A percentile compares a stretch with the other conserved stretches of the same genome.
These are phyloP conservation scores for Hypoxylon rickii DNA, from an alignment of 495 filamentous ascomycete species.

Conservation along the genomic window DNA sequence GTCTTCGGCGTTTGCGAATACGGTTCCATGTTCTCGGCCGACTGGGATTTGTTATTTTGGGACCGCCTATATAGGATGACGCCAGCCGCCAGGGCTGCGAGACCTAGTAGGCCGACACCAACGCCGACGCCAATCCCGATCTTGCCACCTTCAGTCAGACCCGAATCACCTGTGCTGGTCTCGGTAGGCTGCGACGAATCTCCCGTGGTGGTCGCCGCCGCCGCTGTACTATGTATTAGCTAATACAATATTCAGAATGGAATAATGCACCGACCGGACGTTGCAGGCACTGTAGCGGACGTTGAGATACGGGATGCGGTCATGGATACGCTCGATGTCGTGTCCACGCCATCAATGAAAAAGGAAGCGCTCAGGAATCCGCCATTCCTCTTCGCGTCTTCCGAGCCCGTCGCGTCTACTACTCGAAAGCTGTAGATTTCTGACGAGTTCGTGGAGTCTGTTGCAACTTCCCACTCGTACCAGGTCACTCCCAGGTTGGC, in stretches of 20 bases:
- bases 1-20: slow-evolving; percentile 6
- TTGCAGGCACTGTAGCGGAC: slow-evolving; percentile 12
- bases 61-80: slow-evolving; percentile 23
- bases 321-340: neutral
- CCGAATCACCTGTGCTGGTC: neutral
- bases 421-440: slow-evolving; percentile 33
- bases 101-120: slow-evolving; percentile 14
- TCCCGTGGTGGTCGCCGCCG: neutral
- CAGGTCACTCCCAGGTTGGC: slow-evolving; percentile 26
- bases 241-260: slow-evolving; percentile 1
- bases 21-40: slow-evolving; percentile 8
- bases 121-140: slow-evolving; percentile 28
- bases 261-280: neutral
- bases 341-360: slow-evolving; percentile 18
- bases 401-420: slow-evolving; percentile 24
- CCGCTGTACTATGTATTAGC: slow-evolving; percentile 4
- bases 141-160: slow-evolving; percentile 18
- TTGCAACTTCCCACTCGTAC: slow-evolving; percentile 29
- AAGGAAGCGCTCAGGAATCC: slow-evolving; percentile 34
- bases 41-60: slow-evolving; percentile 10
- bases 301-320: slow-evolving; percentile 9
- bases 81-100: slow-evolving; percentile 15
- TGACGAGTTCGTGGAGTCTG: slow-evolving; percentile 29
- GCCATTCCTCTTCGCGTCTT: slow-evolving; percentile 15
- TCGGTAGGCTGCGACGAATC: slow-evolving; percentile 1